These are phyloP conservation scores for Mortierella antarctica DNA, from an alignment of 192 early-diverging fungal species.

Conservation along the genomic window DNA sequence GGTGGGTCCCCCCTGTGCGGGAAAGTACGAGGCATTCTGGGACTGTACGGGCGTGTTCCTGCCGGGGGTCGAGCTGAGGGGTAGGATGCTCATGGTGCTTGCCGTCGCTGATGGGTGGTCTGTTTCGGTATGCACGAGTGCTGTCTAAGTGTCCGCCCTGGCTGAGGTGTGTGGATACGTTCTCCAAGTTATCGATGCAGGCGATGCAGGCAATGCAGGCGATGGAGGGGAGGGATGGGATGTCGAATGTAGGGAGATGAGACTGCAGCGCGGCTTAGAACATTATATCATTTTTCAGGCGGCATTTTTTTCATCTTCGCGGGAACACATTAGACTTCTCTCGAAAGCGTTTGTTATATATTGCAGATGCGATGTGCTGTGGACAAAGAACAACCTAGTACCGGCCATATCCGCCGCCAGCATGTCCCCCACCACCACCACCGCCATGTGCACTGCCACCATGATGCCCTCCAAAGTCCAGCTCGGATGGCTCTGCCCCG, in stretches of 20 bases:
- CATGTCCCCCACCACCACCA: slow-evolving; percentile 10
- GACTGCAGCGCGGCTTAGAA: too few species aligned
- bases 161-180: neutral
- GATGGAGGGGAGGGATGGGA: neutral
- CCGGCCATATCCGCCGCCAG: slow-evolving; percentile 23
- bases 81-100: slow-evolving; percentile 40
- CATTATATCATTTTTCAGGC: too few species aligned
- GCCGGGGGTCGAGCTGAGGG: slow-evolving; percentile 40
- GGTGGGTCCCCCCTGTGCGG: slow-evolving; percentile 24
- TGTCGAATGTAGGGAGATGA: neutral
- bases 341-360: too few species aligned
- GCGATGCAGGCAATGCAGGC: too few species aligned
- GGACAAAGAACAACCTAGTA: neutral
- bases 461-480: slow-evolving; percentile 43
- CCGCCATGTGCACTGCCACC: slow-evolving; percentile 9
- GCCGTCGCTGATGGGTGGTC: neutral
- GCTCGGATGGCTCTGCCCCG: slow-evolving; percentile 35
- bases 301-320: too few species aligned
- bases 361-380: too few species aligned
- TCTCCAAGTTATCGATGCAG: too few species aligned
- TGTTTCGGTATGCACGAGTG: neutral
- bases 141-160: neutral
- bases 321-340: too few species aligned
- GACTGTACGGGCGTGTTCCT: slow-evolving; percentile 36
- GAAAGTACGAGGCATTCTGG: slow-evolving; percentile 34